Evolutionary conservation across 192 early-diverging fungal genomes (phyloP).

Genomic region (Dissophora globulifera): DNA sequence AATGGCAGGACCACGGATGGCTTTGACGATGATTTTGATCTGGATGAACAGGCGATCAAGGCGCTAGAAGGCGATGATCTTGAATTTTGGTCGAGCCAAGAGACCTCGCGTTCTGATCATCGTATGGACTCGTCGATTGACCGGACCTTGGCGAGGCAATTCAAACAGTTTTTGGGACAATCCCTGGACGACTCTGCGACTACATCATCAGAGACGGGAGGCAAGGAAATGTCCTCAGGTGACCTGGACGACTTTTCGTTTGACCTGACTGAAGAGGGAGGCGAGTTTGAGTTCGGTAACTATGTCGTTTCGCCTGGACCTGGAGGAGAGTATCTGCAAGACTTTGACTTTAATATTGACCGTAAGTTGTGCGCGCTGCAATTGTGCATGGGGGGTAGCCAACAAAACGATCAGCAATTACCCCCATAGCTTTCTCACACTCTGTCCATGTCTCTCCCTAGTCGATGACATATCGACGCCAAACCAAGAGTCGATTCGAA

Average conservation of each 20-base stretch:
- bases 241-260: slow-evolving; percentile 34
- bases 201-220: slow-evolving; percentile 19
- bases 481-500: slow-evolving; percentile 53
- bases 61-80: slow-evolving; percentile 25
- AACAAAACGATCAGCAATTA: neutral
- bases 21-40: slow-evolving; percentile 37
- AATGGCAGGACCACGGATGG: neutral
- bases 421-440: neutral
- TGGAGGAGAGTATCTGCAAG: slow-evolving; percentile 12
- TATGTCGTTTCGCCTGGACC: slow-evolving; percentile 19
- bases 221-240: slow-evolving; percentile 20
- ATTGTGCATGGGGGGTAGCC: too few relatives aligned
- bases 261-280: slow-evolving; percentile 23
- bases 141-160: slow-evolving; percentile 20
- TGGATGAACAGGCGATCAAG: slow-evolving; percentile 10
- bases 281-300: slow-evolving; percentile 44
- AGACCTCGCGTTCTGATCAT: neutral
- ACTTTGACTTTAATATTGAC: slow-evolving; percentile 26
- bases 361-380: slow-evolving; percentile 6
- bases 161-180: slow-evolving; percentile 20
- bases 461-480: slow-evolving; percentile 18
- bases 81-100: slow-evolving; percentile 37
- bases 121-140: slow-evolving; percentile 3
- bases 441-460: neutral
- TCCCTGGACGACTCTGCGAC: neutral